These are phyloP conservation scores for Hippophae tibetana DNA, from an alignment of 306 rosid species.

Conservation along the genomic window DNA sequence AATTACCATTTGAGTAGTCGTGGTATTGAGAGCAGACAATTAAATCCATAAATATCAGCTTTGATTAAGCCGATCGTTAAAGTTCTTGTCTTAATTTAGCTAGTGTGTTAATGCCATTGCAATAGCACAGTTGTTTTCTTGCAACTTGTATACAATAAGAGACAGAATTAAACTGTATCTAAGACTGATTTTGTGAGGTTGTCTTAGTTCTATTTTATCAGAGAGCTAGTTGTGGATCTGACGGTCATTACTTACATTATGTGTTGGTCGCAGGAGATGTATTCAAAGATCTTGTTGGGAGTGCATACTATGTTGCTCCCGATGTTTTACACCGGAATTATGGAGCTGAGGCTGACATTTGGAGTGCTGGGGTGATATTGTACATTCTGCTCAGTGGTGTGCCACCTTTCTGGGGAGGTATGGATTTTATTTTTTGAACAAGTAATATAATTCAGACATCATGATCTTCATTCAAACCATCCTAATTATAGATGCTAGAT, in stretches of 20 bases:
- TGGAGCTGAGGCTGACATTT: constrained; percentile 86
- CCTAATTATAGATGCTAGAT: neutral
- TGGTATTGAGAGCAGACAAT: no score
- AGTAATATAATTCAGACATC: neutral
- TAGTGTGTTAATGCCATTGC: no score
- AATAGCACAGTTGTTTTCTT: no score
- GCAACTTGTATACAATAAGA: no score
- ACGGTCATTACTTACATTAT: neutral
- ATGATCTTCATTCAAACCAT: neutral
- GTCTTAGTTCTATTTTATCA: no score
- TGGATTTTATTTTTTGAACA: neutral
- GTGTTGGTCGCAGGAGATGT: constrained; percentile 49
- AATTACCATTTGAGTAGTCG: no score
- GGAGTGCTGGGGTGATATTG: constrained; percentile 91
- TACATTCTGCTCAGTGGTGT: constrained; percentile 92
- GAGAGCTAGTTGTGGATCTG: neutral
- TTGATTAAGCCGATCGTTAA: no score
- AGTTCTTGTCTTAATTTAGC: no score
- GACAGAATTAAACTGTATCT: no score
- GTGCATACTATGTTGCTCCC: constrained; percentile 97
- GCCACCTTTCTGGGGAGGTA: constrained; percentile 99
- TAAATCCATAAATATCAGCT: no score
- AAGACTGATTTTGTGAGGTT: no score
- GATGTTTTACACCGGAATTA: constrained; percentile 75
- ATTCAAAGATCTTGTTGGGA: constrained; percentile 83